Conservation (phyloP, 2,329 filamentous ascomycete genomes). For the Aspergillus fijiensis region DNA sequence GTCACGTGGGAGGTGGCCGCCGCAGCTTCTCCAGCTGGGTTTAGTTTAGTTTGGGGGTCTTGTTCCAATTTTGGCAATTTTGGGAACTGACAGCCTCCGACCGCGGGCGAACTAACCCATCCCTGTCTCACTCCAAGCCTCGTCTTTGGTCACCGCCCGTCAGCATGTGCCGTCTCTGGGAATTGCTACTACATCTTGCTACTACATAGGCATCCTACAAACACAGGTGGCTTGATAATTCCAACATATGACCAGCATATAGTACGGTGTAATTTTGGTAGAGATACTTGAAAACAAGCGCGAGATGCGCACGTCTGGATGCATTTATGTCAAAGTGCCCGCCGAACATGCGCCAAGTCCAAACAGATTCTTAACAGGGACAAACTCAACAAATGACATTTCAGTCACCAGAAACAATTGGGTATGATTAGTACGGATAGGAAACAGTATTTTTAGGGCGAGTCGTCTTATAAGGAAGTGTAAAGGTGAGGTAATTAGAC, state of each 20-base stretch:
- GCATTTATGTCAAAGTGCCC: not conserved
- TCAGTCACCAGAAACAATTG: constrained; percentile 1
- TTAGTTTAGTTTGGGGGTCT: not conserved
- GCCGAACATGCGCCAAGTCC: constrained; percentile 3
- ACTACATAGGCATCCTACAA: not conserved
- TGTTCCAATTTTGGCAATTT: not conserved
- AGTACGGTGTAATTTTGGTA: not conserved
- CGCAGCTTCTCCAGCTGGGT: not conserved
- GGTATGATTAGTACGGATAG: not conserved
- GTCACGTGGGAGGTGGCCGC: not conserved
- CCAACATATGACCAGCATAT: not conserved
- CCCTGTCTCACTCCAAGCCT: not conserved
- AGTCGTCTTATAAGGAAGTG: not conserved
- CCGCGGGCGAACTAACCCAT: too few relatives aligned
- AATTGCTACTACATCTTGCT: too few relatives aligned
- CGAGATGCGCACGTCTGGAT: not conserved
- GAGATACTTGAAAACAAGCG: not conserved
- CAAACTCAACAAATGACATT: not conserved
- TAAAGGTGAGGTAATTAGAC: not conserved
- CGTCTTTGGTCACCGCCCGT: too few relatives aligned
- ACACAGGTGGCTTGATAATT: too few relatives aligned
- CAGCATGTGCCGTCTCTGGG: too few relatives aligned
- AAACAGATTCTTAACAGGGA: not conserved
- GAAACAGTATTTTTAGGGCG: not conserved
- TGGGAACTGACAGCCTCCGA: not conserved